Evolutionary conservation across 2,329 filamentous ascomycete genomes (phyloP).

Genomic region (Thielaviopsis cerberus): DNA sequence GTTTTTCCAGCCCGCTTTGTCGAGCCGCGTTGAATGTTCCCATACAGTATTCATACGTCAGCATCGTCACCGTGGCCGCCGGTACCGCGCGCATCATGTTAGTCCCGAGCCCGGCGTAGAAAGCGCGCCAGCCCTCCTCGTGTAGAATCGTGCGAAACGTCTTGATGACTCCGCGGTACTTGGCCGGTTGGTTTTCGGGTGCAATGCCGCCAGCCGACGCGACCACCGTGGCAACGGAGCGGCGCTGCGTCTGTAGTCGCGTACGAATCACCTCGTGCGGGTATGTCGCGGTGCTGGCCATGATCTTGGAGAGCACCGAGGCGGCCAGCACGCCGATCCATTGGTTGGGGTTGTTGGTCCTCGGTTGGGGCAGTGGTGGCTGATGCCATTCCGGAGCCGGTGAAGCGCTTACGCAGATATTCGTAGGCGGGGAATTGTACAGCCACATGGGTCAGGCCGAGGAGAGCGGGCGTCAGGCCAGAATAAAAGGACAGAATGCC

Average conservation of each 20-base stretch:
- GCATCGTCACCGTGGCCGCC: conserved; percentile 89
- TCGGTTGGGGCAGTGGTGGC: conserved; percentile 28
- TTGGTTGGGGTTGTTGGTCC: conserved; percentile 25
- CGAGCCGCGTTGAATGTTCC: conserved; percentile 23
- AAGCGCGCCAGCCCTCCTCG: conserved; percentile 90
- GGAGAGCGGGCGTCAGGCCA: conserved; percentile 73
- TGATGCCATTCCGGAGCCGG: conserved; percentile 71
- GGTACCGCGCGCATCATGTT: conserved; percentile 95
- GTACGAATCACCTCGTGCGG: conserved; percentile 94
- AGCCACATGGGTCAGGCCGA: conserved; percentile 85
- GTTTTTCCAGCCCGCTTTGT: conserved; percentile 2
- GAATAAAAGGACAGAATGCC: conserved; percentile 87
- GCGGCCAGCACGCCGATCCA: conserved; percentile 73
- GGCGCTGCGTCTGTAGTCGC: conserved; percentile 78
- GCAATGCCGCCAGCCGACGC: conserved; percentile 24
- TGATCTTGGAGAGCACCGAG: conserved; percentile 82
- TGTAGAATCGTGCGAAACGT: conserved; percentile 70
- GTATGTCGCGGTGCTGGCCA: conserved; percentile 88
- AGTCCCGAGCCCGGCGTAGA: conserved; percentile 92
- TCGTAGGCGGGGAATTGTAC: conserved; percentile 96
- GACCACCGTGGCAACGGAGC: conserved; percentile 34
- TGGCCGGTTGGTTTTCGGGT: conserved; percentile 19
- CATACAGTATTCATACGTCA: conserved; percentile 77
- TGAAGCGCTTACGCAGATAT: conserved; percentile 77
- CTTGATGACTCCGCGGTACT: conserved; percentile 61